phyloP scores from a whole-genome alignment of 306 rosid genomes.

The Glycyrrhiza uralensis region DNA sequence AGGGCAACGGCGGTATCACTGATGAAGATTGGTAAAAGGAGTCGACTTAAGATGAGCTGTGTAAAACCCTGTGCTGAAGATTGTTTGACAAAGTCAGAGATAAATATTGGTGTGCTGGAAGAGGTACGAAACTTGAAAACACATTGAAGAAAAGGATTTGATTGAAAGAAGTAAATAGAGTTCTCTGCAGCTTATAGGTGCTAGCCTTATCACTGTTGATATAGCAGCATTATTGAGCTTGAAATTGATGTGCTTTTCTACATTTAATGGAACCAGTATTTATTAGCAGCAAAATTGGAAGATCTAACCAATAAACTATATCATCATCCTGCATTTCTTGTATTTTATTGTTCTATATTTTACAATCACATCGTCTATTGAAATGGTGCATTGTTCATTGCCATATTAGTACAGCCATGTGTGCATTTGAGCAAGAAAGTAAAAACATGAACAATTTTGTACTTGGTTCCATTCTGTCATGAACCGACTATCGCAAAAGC shows the following conservation, averaged over 20 bases:
- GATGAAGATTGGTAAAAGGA: constrained; percentile 83
- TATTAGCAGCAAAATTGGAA: not conserved
- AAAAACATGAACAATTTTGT: not conserved
- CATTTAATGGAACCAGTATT: not conserved
- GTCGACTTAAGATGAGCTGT: constrained; percentile 66
- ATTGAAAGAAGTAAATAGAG: not conserved
- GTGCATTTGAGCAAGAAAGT: not conserved
- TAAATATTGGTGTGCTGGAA: constrained; percentile 80
- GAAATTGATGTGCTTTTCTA: not conserved
- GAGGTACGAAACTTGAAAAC: constrained; percentile 63
- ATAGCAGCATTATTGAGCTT: not conserved
- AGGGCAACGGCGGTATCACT: constrained; percentile 60
- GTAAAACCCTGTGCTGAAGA: constrained; percentile 86
- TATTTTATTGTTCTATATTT: not conserved
- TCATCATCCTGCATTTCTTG: not conserved
- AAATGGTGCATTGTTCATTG: constrained; percentile 1
- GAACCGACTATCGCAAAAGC: not conserved
- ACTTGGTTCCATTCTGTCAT: not conserved
- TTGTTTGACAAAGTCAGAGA: constrained; percentile 70
- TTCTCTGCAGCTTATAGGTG: not conserved
- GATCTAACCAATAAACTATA: not conserved
- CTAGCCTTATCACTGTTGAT: constrained; percentile 14
- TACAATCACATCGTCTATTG: not conserved
- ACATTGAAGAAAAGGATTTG: not conserved
- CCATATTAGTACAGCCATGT: not conserved